Evolutionary conservation across 1,284 basidiomycete genomes (phyloP).

Genomic region (Apiotrichum mycotoxinovorans): DNA sequence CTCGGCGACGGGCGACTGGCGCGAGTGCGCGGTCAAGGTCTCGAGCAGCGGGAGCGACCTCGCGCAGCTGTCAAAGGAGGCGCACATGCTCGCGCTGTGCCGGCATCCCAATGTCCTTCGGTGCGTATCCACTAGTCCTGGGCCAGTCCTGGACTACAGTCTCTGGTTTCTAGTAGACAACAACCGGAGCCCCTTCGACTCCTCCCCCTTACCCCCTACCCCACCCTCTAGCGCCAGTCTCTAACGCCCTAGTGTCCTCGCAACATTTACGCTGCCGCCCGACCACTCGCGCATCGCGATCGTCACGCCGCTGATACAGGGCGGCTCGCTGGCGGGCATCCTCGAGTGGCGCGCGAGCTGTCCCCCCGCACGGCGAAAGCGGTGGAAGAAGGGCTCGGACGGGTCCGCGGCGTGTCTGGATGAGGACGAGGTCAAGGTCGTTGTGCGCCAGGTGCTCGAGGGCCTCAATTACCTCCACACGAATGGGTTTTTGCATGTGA

Average conservation of each 20-base stretch:
- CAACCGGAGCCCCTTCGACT: too few species aligned
- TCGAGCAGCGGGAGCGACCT: conserved; percentile 35
- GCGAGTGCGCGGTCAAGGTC: conserved; percentile 41
- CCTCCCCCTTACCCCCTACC: not conserved
- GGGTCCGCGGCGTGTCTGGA: conserved; percentile 16
- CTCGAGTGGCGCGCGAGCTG: conserved; percentile 35
- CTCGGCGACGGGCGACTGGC: conserved; percentile 10
- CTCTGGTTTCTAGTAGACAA: too few species aligned
- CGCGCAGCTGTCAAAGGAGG: conserved; percentile 34
- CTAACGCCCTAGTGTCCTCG: conserved; percentile 29
- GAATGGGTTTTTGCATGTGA: conserved; percentile 75
- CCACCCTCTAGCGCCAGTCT: too few species aligned
- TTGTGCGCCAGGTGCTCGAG: conserved; percentile 75
- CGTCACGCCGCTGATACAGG: conserved; percentile 40
- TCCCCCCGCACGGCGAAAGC: not conserved
- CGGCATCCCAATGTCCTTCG: conserved; percentile 43
- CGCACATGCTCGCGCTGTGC: conserved; percentile 34
- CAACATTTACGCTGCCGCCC: conserved; percentile 43
- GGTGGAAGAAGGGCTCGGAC: not conserved
- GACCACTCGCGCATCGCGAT: conserved; percentile 40
- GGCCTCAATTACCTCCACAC: conserved; percentile 85
- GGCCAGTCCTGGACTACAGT: too few species aligned
- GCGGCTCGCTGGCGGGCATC: conserved; percentile 41
- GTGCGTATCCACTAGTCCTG: conserved; percentile 23
- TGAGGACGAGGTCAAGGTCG: conserved; percentile 45